phyloP scores from a whole-genome alignment of 176 grass and related monocot species.

The Musa beccarii region DNA sequence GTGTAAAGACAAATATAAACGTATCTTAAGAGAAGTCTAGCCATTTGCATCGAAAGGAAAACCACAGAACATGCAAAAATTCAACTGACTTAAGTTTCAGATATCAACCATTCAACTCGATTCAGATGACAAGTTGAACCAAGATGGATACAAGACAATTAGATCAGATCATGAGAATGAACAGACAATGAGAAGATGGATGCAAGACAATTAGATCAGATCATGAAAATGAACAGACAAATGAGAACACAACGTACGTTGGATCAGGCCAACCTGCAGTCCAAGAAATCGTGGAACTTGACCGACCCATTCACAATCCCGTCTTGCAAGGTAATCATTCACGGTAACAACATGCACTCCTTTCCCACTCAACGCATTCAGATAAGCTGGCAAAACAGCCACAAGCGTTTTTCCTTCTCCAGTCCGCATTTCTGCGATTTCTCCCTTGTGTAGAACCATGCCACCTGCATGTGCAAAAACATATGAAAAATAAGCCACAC shows the following conservation, averaged over 20 bases:
- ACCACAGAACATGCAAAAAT: neutral
- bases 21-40: neutral
- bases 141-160: constrained; percentile 1
- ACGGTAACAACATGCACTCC: constrained; percentile 95
- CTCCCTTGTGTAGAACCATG: constrained; percentile 93
- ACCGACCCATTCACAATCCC: constrained; percentile 98
- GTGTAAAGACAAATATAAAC: neutral
- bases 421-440: constrained; percentile 97
- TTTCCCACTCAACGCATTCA: constrained; percentile 93
- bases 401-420: constrained; percentile 99
- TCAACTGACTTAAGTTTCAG: neutral
- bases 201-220: neutral
- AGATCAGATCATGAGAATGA: constrained; percentile 9
- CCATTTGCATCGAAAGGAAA: neutral
- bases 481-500: neutral
- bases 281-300: constrained; percentile 94
- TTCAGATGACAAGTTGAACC: neutral
- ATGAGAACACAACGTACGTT: constrained; percentile 78
- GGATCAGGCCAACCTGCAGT: constrained; percentile 95
- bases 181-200: constrained; percentile 22
- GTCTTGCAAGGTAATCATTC: constrained; percentile 95
- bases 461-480: constrained; percentile 44
- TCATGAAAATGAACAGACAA: constrained; percentile 12
- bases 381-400: constrained; percentile 79
- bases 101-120: neutral